Conservation (phyloP, 2,329 filamentous ascomycete species). For the Aspergillus sp. region DNA sequence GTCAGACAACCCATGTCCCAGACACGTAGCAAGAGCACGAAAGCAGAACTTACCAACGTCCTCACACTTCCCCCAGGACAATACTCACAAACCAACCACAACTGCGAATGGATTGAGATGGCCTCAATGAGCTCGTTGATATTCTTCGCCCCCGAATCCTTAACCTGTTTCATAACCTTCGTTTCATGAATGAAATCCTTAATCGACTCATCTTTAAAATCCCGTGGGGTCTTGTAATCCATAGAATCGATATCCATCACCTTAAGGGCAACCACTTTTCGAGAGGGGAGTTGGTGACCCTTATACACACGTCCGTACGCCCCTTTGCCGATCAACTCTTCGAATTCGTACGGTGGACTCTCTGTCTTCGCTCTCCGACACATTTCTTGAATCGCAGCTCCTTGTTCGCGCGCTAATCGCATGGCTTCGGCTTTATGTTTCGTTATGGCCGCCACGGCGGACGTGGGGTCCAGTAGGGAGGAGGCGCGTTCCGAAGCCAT, state of each 20-base stretch:
- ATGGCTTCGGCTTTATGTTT: slow-evolving; percentile 43
- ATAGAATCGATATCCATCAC: slow-evolving; percentile 44
- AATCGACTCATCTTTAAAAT: slow-evolving; percentile 42
- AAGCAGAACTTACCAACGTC: slow-evolving; percentile 47
- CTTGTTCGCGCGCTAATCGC: slow-evolving; percentile 39
- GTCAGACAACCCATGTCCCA: not conserved
- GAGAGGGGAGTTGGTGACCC: slow-evolving; percentile 33
- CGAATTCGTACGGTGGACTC: slow-evolving; percentile 41
- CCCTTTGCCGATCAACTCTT: slow-evolving; percentile 45
- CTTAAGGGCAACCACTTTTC: slow-evolving; percentile 43
- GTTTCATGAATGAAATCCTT: slow-evolving; percentile 55
- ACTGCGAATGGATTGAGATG: slow-evolving; percentile 54
- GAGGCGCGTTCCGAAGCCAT: slow-evolving; percentile 22
- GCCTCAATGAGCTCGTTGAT: slow-evolving; percentile 59
- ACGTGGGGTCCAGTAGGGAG: slow-evolving; percentile 33
- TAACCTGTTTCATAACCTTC: slow-evolving; percentile 53
- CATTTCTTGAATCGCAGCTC: slow-evolving; percentile 38
- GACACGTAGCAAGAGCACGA: not conserved
- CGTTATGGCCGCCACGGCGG: slow-evolving; percentile 39
- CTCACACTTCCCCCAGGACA: slow-evolving; percentile 59
- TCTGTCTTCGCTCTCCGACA: slow-evolving; percentile 39
- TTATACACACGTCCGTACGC: slow-evolving; percentile 46
- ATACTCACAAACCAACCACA: slow-evolving; percentile 61
- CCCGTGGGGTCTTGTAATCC: slow-evolving; percentile 41
- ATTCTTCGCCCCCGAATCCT: slow-evolving; percentile 54